Evolutionary conservation across 2,329 filamentous ascomycete genomes (phyloP).

Genomic region (Alternaria conjuncta): DNA sequence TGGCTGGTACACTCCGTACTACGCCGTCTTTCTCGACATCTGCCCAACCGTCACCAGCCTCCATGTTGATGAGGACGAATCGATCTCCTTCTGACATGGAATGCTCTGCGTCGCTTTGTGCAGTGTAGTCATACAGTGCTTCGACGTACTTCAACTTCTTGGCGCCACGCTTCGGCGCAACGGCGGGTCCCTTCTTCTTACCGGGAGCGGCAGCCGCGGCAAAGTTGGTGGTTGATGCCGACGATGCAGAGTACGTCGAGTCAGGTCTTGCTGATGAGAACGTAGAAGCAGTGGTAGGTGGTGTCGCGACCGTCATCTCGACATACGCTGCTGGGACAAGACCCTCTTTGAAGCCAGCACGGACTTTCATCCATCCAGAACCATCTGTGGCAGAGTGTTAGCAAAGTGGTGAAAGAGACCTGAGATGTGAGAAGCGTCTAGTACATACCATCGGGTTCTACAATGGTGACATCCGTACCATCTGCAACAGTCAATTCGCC

Average conservation of each 20-base stretch:
- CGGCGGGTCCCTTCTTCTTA: slow-evolving; percentile 90
- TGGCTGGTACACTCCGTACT: slow-evolving; percentile 89
- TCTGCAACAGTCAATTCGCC: slow-evolving; percentile 84
- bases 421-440: slow-evolving; percentile 21
- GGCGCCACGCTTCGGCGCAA: slow-evolving; percentile 86
- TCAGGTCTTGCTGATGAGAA: slow-evolving; percentile 51
- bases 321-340: slow-evolving; percentile 88
- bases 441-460: slow-evolving; percentile 85
- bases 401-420: slow-evolving; percentile 21
- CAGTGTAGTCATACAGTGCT: slow-evolving; percentile 89
- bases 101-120: slow-evolving; percentile 84
- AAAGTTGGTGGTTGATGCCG: slow-evolving; percentile 69
- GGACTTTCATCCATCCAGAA: slow-evolving; percentile 88
- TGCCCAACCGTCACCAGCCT: slow-evolving; percentile 92
- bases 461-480: slow-evolving; percentile 75
- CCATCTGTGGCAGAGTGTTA: slow-evolving; percentile 67
- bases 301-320: slow-evolving; percentile 61
- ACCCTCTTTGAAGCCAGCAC: slow-evolving; percentile 75
- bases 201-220: slow-evolving; percentile 39
- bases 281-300: slow-evolving; percentile 46
- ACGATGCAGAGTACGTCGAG: slow-evolving; percentile 77
- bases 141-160: slow-evolving; percentile 95
- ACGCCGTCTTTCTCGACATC: slow-evolving; percentile 92
- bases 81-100: slow-evolving; percentile 89
- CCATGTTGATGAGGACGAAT: slow-evolving; percentile 87